Evolutionary conservation across 805 yeast genomes (phyloP), one percentile per base, ranked within the genome.

Genomic region (Peterozyma xylosa): DNA sequence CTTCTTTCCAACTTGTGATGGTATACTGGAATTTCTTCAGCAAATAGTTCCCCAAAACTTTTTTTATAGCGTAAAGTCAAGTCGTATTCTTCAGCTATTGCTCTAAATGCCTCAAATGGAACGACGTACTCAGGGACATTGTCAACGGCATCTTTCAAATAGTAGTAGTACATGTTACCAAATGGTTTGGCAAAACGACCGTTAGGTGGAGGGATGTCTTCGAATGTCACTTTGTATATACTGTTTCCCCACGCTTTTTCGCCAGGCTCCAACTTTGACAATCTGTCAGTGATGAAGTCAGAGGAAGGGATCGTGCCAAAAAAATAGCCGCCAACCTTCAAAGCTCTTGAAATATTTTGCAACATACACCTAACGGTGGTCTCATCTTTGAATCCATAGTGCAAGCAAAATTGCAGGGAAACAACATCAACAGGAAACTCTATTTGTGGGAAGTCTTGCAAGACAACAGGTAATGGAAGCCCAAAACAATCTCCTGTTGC

Each of bases 71-170:
- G 74, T 46, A 93, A 64, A 45, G 79, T 82, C 49, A 91, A 63
- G 11, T 87, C 87, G 59, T 80, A 86, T 46, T 88, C 95, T 56
- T 82, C 87, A 37, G 96, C 95, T 43, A 91, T 64, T 45, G 82
- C 77, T 60, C 96, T 73, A 46, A 93, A 76, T 1, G 82, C 76
- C 55, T 91, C 97, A 62, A 93, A 89, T 1, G 97, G 98, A 6
- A 93, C 96, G 5, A 93, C 95, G 56, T 85, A 93, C 57, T 93
- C 99, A 0, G 98, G 98, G 18, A 93, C 96, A 54, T 93, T 82
- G 49, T 88, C 96, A 40, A 93, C 91, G 0, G 99, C 99, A 65
- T 93, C 99, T 50, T 80, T 80, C 46, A 93, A 66, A 64, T 70
- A 86, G 59, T 86, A 93, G 43, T 76, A 78, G 61, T 93, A 93